Conservation (phyloP, 306 rosid species). For the Dryas octopetala region DNA sequence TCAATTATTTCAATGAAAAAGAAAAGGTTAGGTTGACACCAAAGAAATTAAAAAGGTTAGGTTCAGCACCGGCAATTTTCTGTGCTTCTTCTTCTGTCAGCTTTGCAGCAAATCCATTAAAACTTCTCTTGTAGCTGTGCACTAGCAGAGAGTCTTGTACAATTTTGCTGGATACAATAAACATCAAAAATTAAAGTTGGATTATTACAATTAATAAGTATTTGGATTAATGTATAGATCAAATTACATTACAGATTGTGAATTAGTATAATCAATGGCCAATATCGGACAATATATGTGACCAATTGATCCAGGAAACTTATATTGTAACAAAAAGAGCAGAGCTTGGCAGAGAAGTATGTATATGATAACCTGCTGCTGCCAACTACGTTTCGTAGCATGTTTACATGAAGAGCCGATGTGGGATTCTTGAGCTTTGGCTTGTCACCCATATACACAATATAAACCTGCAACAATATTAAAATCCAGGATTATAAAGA, state of each 20-base stretch:
- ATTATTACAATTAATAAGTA: too few species aligned
- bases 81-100: conserved; percentile 42
- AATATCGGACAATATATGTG: accelerated
- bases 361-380: background rate
- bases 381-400: conserved; percentile 13
- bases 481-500: too few species aligned
- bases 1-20: background rate
- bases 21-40: too few species aligned
- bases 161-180: background rate
- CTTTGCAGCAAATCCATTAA: conserved; percentile 41
- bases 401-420: background rate
- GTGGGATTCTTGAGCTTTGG: background rate
- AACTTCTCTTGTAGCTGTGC: conserved; percentile 38
- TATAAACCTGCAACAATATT: conserved; percentile 10
- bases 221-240: too few species aligned
- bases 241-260: too few species aligned
- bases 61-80: conserved; percentile 31
- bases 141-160: conserved; percentile 20
- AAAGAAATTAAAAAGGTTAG: background rate
- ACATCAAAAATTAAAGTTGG: background rate
- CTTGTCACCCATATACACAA: conserved; percentile 32
- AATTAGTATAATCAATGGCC: too few species aligned
- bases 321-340: too few species aligned
- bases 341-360: too few species aligned
- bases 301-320: too few species aligned